Conservation (phyloP, 1,284 basidiomycete genomes). For the Ceratobasidium sp. region DNA sequence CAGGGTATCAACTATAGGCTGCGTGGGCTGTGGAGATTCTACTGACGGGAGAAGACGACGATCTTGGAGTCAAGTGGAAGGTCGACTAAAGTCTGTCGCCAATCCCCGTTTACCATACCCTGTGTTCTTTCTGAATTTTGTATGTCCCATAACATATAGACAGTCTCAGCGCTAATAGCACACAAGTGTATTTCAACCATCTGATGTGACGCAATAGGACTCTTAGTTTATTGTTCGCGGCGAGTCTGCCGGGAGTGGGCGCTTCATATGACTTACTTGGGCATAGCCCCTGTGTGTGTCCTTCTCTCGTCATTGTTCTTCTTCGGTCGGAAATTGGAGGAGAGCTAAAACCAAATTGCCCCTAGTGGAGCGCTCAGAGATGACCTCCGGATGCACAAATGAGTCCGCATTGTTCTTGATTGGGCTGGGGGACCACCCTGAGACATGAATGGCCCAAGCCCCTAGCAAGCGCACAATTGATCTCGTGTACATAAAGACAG, state of each 20-base stretch:
- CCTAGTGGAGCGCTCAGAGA: background rate
- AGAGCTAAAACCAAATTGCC: background rate
- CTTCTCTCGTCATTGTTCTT: slow-evolving; percentile 35
- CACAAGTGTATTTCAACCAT: slow-evolving; percentile 29
- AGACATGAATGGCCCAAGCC: slow-evolving; percentile 31
- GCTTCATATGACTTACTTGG: slow-evolving; percentile 8
- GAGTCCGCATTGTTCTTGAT: slow-evolving; percentile 26
- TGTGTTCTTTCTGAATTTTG: slow-evolving; percentile 24
- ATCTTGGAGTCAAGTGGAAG: slow-evolving; percentile 71
- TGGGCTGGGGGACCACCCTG: slow-evolving; percentile 19
- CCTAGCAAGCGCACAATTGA: slow-evolving; percentile 5
- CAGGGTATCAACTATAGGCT: too few species aligned
- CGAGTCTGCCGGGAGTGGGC: background rate
- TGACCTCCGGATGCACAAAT: slow-evolving; percentile 19
- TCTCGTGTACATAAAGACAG: slow-evolving; percentile 23
- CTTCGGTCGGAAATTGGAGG: slow-evolving; percentile 13
- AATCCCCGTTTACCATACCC: background rate
- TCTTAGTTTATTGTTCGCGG: slow-evolving; percentile 7
- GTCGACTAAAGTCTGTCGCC: slow-evolving; percentile 60
- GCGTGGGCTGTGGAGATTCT: slow-evolving; percentile 82
- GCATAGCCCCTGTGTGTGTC: slow-evolving; percentile 16
- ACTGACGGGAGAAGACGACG: slow-evolving; percentile 77
- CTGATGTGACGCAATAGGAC: slow-evolving; percentile 21
- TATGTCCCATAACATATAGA: slow-evolving; percentile 21
- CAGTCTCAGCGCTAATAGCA: slow-evolving; percentile 10